Conservation (phyloP, 1,139 yeast genomes). For the Pichia sp. region DNA sequence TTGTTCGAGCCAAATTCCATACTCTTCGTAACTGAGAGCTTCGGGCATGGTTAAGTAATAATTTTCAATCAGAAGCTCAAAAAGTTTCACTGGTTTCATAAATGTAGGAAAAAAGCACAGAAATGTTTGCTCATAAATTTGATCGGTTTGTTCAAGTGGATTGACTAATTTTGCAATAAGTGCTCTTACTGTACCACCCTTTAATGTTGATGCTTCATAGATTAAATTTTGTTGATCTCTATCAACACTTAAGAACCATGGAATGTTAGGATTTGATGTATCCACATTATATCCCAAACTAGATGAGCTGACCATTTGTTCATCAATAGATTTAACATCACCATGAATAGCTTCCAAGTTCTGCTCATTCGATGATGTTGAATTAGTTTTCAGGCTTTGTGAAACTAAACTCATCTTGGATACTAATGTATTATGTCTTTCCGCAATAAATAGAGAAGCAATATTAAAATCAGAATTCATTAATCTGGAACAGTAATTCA, state of each 20-base stretch:
- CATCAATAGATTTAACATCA: slow-evolving; percentile 13
- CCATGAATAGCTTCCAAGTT: not conserved
- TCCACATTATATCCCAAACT: slow-evolving; percentile 1
- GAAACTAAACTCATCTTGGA: slow-evolving; percentile 24
- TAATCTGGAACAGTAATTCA: slow-evolving; percentile 67
- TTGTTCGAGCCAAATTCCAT: slow-evolving; percentile 68
- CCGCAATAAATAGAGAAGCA: slow-evolving; percentile 49
- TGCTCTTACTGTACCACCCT: slow-evolving; percentile 83
- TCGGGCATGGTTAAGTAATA: slow-evolving; percentile 80
- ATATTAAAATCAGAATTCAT: slow-evolving; percentile 68
- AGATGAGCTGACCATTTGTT: not conserved
- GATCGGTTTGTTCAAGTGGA: slow-evolving; percentile 56
- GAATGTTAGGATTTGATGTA: slow-evolving; percentile 33
- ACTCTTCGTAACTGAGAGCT: slow-evolving; percentile 78
- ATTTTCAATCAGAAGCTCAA: slow-evolving; percentile 54
- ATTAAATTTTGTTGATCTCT: slow-evolving; percentile 70
- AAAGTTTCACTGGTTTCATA: slow-evolving; percentile 58
- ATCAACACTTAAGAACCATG: slow-evolving; percentile 71
- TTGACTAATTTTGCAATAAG: slow-evolving; percentile 77
- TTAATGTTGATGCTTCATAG: slow-evolving; percentile 68
- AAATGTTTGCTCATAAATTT: slow-evolving; percentile 63
- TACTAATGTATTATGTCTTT: slow-evolving; percentile 49
- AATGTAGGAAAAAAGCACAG: slow-evolving; percentile 73
- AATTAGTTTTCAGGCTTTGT: slow-evolving; percentile 4
- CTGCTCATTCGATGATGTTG: not conserved